These are phyloP conservation scores for Fusarium anguioides DNA, from an alignment of 2,329 filamentous ascomycete species.

Conservation along the genomic window DNA sequence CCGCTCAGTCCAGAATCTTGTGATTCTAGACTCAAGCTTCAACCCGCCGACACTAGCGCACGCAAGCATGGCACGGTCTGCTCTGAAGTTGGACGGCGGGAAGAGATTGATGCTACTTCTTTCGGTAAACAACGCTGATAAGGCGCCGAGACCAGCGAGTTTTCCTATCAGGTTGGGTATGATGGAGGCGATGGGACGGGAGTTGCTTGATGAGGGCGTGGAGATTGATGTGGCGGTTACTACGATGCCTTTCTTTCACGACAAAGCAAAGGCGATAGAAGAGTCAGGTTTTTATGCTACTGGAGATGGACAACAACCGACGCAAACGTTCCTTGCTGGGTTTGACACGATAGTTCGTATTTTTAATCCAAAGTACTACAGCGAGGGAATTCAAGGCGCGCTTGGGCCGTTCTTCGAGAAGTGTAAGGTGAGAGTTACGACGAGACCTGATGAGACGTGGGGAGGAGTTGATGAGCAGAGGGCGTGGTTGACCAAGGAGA, in stretches of 20 bases:
- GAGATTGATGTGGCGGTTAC: slow-evolving; percentile 76
- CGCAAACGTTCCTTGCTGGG: slow-evolving; percentile 77
- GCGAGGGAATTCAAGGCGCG: slow-evolving; percentile 58
- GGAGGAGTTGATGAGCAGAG: slow-evolving; percentile 58
- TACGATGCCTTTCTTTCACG: slow-evolving; percentile 77
- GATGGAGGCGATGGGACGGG: slow-evolving; percentile 75
- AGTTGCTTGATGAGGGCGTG: slow-evolving; percentile 53
- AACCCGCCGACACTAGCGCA: slow-evolving; percentile 75
- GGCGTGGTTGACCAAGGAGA: slow-evolving; percentile 61
- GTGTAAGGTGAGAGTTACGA: slow-evolving; percentile 71
- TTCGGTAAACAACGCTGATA: slow-evolving; percentile 74
- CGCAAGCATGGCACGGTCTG: slow-evolving; percentile 65
- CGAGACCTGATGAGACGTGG: slow-evolving; percentile 71
- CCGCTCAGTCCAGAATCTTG: slow-evolving; percentile 50
- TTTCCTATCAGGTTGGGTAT: slow-evolving; percentile 76
- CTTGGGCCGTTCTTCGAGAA: slow-evolving; percentile 72
- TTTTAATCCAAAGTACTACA: slow-evolving; percentile 78
- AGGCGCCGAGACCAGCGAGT: slow-evolving; percentile 72
- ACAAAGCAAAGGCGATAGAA: slow-evolving; percentile 72
- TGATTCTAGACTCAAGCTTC: slow-evolving; percentile 75
- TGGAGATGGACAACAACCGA: slow-evolving; percentile 36
- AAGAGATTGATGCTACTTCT: slow-evolving; percentile 67
- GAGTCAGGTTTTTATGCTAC: slow-evolving; percentile 55
- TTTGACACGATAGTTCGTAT: slow-evolving; percentile 82
- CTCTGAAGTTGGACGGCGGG: slow-evolving; percentile 45